Conservation (phyloP, 1,284 basidiomycete species). For the Ustilago trichophora region DNA sequence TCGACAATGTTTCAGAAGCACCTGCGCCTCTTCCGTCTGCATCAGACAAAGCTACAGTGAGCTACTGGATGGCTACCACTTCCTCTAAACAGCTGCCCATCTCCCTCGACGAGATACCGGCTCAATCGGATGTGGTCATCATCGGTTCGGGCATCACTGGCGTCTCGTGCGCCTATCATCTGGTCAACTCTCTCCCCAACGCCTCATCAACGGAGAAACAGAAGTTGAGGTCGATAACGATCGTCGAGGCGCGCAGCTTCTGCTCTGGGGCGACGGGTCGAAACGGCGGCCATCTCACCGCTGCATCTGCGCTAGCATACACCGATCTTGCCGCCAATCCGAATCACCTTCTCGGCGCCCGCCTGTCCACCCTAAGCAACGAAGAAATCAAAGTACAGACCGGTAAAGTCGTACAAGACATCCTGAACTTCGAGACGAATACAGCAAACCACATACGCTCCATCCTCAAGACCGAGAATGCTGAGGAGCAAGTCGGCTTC, state of each 20-base stretch:
- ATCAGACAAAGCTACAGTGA: constrained; percentile 16
- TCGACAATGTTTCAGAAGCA: constrained; percentile 6
- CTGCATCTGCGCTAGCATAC: no score
- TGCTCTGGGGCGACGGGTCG: no score
- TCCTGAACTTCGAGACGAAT: constrained; percentile 35
- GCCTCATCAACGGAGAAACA: not conserved
- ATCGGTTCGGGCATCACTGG: constrained; percentile 53
- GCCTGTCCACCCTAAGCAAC: no score
- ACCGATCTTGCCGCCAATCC: no score
- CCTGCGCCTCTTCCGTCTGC: constrained; percentile 23
- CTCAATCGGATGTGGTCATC: constrained; percentile 25
- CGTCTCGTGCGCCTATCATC: constrained; percentile 43
- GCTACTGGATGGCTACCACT: constrained; percentile 47
- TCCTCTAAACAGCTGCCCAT: not conserved
- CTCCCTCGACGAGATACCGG: constrained; percentile 1
- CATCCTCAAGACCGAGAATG: constrained; percentile 10
- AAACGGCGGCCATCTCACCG: no score
- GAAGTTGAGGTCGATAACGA: constrained; percentile 6
- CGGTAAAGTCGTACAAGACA: constrained; percentile 23
- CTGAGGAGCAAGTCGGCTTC: constrained; percentile 13
- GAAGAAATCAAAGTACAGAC: not conserved
- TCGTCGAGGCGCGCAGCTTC: no score
- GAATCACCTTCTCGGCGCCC: no score
- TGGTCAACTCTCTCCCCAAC: constrained; percentile 11
- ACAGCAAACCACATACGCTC: constrained; percentile 23